Base-by-base conservation (phyloP, 2,329 filamentous ascomycete species). In the Apiospora pterosperma region DNA sequence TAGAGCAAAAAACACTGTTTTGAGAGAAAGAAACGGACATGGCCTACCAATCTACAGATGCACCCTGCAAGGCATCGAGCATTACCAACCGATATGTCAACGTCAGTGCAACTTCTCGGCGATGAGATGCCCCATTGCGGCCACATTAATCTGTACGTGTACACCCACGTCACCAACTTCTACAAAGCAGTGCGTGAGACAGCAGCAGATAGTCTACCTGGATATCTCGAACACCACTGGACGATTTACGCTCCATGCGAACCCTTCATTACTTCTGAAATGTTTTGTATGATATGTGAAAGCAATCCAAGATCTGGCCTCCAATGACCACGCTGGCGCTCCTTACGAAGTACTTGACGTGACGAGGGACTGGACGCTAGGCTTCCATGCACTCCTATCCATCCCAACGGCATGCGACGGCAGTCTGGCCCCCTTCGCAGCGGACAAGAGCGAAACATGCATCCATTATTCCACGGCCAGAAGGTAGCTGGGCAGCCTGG, bases 401-500 rank as follows among this genome's bases (percentile, higher is more conserved):
- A 19, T 52, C 25, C 44, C 19, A 52, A 3, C 25, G 31, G 14
- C 25, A 31, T 52, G 25, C 44, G 44, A 55, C 34, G 48, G 28
- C 48, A 34, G 48, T 55, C 48, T 34, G 48, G n/a, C 28, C n/a
- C n/a, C 25, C 48, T 34, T n/a, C 16, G 11, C 19, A 34, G 48
- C 48, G 48, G 48, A 34, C 48, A n/a, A 34, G 48, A 55, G 48
- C 48, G 48, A 19, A 25, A n/a, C 12, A 5, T n/a, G 10, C 48
- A 8, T 55, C 19, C 48, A 55, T 34, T 55, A 55, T 55, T 55
- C 11, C 28, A 55, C 14, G 39, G 11, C 39, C 31, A 31, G 60
- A 44, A 12, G 41, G n/a, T 28, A 62, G 60, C 60, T 62, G 60
- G 60, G 36, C 60, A 62, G 34, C 39, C 60, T 62, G 39, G 60